Evolutionary conservation across 805 yeast species (phyloP).

Genomic region (Kluyveromyces lactis): DNA sequence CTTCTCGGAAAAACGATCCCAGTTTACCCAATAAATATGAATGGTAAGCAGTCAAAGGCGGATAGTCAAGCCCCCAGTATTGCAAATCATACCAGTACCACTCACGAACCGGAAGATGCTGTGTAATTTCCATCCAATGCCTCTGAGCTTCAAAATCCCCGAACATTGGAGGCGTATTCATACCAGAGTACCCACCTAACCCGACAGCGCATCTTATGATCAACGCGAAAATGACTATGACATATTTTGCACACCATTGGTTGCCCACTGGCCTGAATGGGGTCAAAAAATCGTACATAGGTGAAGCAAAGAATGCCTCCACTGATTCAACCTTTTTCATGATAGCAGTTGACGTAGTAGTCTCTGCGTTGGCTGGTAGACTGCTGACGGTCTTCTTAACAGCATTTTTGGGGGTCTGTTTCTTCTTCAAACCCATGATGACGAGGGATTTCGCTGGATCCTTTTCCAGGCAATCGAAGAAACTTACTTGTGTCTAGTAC

Average conservation of each 20-base stretch:
- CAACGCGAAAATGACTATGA: constrained; percentile 62
- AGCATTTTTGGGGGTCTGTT: neutral
- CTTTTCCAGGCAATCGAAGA: too few species aligned
- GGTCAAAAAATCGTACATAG: constrained; percentile 67
- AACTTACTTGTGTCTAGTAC: too few species aligned
- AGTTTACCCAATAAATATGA: constrained; percentile 71
- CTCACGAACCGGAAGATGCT: constrained; percentile 54
- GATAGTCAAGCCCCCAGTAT: constrained; percentile 97
- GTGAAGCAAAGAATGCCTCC: constrained; percentile 45
- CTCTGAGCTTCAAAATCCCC: constrained; percentile 98
- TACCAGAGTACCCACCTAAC: constrained; percentile 80
- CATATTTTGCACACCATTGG: constrained; percentile 85
- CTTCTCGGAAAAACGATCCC: constrained; percentile 53
- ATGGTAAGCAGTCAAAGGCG: constrained; percentile 93
- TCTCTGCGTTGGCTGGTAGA: neutral
- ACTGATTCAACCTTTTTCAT: constrained; percentile 2
- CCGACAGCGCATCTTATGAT: constrained; percentile 81
- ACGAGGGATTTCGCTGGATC: too few species aligned
- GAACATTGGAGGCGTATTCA: constrained; percentile 60
- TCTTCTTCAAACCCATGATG: neutral
- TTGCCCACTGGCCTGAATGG: constrained; percentile 75
- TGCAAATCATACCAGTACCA: constrained; percentile 90
- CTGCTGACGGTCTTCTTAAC: neutral
- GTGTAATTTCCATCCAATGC: constrained; percentile 94
- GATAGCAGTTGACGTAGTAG: neutral